Base-by-base conservation (phyloP, 768 basidiomycete species). In the Amanita rubescens region DNA sequence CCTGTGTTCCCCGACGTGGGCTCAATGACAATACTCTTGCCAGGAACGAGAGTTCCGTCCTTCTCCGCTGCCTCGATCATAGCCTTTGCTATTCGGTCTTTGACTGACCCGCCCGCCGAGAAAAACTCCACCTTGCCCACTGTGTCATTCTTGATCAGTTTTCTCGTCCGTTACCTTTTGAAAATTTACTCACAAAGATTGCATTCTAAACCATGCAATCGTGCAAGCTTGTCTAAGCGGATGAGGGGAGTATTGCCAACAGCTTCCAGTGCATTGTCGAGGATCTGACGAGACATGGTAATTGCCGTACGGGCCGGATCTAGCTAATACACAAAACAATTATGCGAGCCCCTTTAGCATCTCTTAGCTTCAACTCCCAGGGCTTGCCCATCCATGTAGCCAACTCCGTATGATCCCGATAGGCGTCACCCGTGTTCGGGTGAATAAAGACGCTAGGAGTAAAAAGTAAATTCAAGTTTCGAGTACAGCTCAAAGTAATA, bases 1-100 rank as follows among this genome's bases (percentile, higher is more conserved):
- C 93, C 94, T n/a, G 94, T 95, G 62, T 96, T 95, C 19, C 93
- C 93, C 10, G 90, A 91, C 8, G 90, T 96, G 0, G 96, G 92
- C 66, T 99, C 96, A 55, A 99, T 94, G 53, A 98, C 83, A 49
- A 94, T 82, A 59, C 89, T 92, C 69, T 90, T 76, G 0, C 94
- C 94, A 1, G 90, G 89, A 33, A 90, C 76, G 37, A 99, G 80
- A 47, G 74, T 82, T 32, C 94, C 94, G 32, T 91, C 85, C 51
- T 76, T 75, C 74, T 99, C 96, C 5, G 95, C 96, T n/a, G 85
- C 80, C 58, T 93, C 86, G 1, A 98, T 82, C 95, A 99, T 99
- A 10, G 91, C 84, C 67, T 92, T 94, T 24, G 94, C 94, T 50
- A 98, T 95, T 55, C 94, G 76, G 65, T 98, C 95, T 72, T 99